Base-by-base conservation (phyloP, 2,329 filamentous ascomycete genomes). In the Fusarium mangiferae region DNA sequence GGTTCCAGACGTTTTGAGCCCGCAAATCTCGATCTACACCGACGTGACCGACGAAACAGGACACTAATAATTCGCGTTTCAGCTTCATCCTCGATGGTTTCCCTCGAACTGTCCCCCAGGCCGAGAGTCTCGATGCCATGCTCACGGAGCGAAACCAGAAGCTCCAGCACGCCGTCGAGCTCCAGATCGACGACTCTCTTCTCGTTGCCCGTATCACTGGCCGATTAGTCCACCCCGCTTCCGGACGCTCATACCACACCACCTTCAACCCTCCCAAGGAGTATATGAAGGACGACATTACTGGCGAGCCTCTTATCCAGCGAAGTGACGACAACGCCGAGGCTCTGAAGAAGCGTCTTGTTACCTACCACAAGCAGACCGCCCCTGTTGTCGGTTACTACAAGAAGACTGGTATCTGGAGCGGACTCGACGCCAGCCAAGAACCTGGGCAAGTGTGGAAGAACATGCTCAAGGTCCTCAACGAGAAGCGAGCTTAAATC, bases 81-180 rank as follows among this genome's bases (percentile, higher is more conserved):
- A 98, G 96, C 78, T 99, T 99, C 89, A 99, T 99, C 82, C 93
- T 99, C 79, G 96, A 99, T 83, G 96, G 96, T 77, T 99, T 99
- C 90, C 96, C 96, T 66, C 94, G 96, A 81, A 99, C 96, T 66
- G 96, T 99, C 59, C 91, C 94, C 67, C 96, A 99, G 85, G 96
- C 96, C 70, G 92, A 98, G 87, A 92, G 95, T 81, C 92, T 99
- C 81, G 96, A 99, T 85, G 88, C 90, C 78, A 99, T 99, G 96
- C 92, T 99, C 75, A 81, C 85, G 59, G 88, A 87, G 74, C 92
- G 93, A 83, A 88, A 92, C 78, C 93, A 97, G 86, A 93, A 91
- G 79, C 92, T 99, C 76, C 94, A 98, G 86, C 95, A 98, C 85
- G 96, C 96, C 72, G 88, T 99, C 68, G 96, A 99, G 88, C 93